A percentile compares a stretch with the other conserved stretches of the same genome.
Conservation (phyloP, 305 asterid genomes). For the Fraxinus sp. region DNA sequence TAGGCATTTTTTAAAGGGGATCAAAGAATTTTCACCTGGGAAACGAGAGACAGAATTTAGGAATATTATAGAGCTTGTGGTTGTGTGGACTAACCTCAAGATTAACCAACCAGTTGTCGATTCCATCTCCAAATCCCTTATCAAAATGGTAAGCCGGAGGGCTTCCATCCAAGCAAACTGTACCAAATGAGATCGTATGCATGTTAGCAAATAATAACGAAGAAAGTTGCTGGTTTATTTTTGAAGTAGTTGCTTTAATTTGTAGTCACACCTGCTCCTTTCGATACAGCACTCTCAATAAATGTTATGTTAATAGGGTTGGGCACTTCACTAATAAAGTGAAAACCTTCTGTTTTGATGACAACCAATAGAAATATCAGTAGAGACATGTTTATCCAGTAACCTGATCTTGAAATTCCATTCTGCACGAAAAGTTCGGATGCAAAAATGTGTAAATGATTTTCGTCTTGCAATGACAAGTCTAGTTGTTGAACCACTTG, state of each 20-base stretch:
- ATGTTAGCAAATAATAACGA: neutral
- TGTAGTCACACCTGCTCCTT: slow-evolving; percentile 32
- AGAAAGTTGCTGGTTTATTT: neutral
- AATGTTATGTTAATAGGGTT: neutral
- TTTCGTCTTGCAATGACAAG: neutral
- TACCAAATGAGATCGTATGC: neutral
- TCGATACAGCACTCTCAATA: slow-evolving; percentile 21
- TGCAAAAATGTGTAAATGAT: neutral
- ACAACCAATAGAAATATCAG: neutral
- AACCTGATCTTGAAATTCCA: neutral
- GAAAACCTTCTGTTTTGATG: neutral
- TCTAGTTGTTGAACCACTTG: neutral
- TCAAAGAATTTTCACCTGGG: neutral
- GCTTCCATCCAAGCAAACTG: slow-evolving; percentile 47
- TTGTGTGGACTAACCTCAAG: slow-evolving; percentile 20
- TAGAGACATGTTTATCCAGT: slow-evolving; percentile 3
- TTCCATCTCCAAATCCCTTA: slow-evolving; percentile 33
- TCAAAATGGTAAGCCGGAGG: slow-evolving; percentile 32
- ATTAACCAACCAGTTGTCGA: slow-evolving; percentile 28
- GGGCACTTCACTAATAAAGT: neutral
- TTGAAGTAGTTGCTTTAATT: neutral
- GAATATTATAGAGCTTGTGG: neutral
- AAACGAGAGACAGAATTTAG: neutral
- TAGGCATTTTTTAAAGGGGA: neutral
- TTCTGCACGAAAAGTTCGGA: neutral